Conservation (phyloP, 1,284 basidiomycete species). For the Grifola frondosa region DNA sequence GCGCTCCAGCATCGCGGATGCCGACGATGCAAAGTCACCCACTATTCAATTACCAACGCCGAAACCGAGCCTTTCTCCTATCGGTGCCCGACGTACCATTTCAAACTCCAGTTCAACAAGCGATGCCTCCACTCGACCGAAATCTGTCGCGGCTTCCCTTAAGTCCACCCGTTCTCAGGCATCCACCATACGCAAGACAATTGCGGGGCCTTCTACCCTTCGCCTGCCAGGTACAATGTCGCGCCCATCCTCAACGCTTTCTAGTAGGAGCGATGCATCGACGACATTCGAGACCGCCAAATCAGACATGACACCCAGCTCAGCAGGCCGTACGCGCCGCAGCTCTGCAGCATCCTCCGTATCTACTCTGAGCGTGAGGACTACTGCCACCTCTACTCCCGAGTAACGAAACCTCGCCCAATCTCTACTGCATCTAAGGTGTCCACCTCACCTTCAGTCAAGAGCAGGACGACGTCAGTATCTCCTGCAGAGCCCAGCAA, state of each 20-base stretch:
- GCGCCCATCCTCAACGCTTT: conserved; percentile 45
- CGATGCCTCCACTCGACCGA: conserved; percentile 29
- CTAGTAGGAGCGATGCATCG: conserved; percentile 50
- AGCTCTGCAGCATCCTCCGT: conserved; percentile 41
- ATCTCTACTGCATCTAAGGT: conserved; percentile 26
- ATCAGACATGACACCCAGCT: conserved; percentile 39
- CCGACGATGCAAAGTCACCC: conserved; percentile 14
- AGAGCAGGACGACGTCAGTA: conserved; percentile 16
- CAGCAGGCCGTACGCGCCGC: conserved; percentile 40
- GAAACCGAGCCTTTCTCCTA: conserved; percentile 8
- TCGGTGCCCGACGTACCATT: conserved; percentile 10
- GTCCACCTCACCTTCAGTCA: conserved; percentile 24
- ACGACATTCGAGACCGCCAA: conserved; percentile 59
- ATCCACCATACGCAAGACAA: conserved; percentile 39
- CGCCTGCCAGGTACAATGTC: conserved; percentile 32
- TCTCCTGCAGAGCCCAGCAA: conserved; percentile 24
- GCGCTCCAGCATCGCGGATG: conserved; percentile 19
- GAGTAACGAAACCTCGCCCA: conserved; percentile 20
- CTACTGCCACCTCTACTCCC: conserved; percentile 28
- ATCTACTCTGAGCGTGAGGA: conserved; percentile 39
- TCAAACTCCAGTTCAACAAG: conserved; percentile 9
- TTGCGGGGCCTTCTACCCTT: conserved; percentile 25
- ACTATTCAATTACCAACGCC: conserved; percentile 11
- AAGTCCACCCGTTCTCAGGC: conserved; percentile 36
- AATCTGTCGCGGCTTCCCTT: conserved; percentile 37